Percentiles rank a stretch among this genome's conserved stretches.
phyloP scores from a whole-genome alignment of 495 filamentous ascomycete species.

The Tuber calosporum region DNA sequence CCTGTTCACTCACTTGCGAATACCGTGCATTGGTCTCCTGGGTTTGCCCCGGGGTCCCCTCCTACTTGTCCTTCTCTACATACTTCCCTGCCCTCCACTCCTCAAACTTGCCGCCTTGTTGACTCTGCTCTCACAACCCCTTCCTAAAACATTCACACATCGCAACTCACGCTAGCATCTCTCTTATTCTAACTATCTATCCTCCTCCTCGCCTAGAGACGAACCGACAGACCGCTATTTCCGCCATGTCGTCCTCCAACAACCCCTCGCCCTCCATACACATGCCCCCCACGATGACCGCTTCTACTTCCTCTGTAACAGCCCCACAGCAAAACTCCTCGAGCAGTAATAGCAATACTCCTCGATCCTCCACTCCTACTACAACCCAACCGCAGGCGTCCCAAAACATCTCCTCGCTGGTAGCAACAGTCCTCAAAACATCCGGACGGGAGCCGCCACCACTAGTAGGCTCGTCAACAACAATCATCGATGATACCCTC shows the following conservation, averaged over 20 bases:
- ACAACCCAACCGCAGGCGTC: constrained; percentile 28
- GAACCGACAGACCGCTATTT: not conserved
- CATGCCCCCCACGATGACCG: constrained; percentile 10
- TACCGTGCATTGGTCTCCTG: not conserved
- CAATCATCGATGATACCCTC: constrained; percentile 84
- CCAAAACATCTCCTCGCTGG: constrained; percentile 41
- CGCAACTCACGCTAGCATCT: not conserved
- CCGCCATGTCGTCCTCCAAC: constrained; percentile 18
- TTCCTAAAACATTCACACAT: not conserved
- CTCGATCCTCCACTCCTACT: constrained; percentile 34
- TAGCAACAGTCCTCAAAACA: constrained; percentile 50
- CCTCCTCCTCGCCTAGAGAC: not conserved
- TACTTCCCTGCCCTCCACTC: not conserved
- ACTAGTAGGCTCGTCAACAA: constrained; percentile 89
- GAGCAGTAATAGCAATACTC: constrained; percentile 17
- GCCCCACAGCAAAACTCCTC: constrained; percentile 17
- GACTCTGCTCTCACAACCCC: not conserved
- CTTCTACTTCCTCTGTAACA: constrained; percentile 12
- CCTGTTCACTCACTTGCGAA: not conserved
- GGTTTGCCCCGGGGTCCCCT: not conserved
- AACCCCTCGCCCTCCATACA: constrained; percentile 15
- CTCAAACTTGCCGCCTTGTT: not conserved
- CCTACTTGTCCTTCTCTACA: not conserved
- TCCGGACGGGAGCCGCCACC: constrained; percentile 86
- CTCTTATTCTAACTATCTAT: not conserved